Evolutionary conservation across 2,329 filamentous ascomycete species (phyloP).

Genomic region (Epichloe festucae): DNA sequence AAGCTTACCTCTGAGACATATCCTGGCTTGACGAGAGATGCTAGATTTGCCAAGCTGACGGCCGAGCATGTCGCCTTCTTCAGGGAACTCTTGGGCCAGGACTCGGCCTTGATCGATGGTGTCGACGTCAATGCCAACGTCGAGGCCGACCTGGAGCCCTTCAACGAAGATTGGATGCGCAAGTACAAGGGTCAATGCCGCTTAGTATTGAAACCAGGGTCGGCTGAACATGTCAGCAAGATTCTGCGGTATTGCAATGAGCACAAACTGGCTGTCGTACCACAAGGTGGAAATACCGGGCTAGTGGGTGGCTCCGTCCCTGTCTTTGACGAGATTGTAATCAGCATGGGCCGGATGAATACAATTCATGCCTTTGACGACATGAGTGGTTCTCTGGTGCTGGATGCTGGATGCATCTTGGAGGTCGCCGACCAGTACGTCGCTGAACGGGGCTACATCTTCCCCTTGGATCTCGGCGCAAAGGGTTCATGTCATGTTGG

Average conservation of each 20-base stretch:
- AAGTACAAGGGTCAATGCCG: constrained; percentile 89
- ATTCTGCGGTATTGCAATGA: constrained; percentile 93
- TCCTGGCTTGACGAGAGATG: constrained; percentile 68
- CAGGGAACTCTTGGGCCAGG: constrained; percentile 63
- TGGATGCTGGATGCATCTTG: constrained; percentile 81
- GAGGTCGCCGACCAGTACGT: constrained; percentile 81
- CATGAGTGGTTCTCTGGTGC: constrained; percentile 79
- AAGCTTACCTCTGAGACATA: constrained; percentile 81
- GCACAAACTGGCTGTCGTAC: constrained; percentile 81
- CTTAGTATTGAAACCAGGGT: constrained; percentile 74
- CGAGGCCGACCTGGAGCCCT: constrained; percentile 72
- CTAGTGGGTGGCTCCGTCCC: constrained; percentile 91
- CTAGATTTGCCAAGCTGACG: constrained; percentile 61
- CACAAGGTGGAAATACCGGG: constrained; percentile 93
- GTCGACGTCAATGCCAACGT: constrained; percentile 53
- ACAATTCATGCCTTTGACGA: constrained; percentile 84
- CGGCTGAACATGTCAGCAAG: constrained; percentile 78
- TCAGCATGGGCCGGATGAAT: constrained; percentile 87
- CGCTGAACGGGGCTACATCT: constrained; percentile 72
- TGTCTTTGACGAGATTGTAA: constrained; percentile 95
- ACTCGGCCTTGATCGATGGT: constrained; percentile 74
- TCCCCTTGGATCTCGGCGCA: constrained; percentile 86
- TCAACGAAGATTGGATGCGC: constrained; percentile 98
- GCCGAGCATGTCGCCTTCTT: constrained; percentile 73
- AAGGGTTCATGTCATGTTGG: constrained; percentile 96